Evolutionary conservation across 257 asterid genomes (phyloP).

Genomic region (Mentha longifolia): DNA sequence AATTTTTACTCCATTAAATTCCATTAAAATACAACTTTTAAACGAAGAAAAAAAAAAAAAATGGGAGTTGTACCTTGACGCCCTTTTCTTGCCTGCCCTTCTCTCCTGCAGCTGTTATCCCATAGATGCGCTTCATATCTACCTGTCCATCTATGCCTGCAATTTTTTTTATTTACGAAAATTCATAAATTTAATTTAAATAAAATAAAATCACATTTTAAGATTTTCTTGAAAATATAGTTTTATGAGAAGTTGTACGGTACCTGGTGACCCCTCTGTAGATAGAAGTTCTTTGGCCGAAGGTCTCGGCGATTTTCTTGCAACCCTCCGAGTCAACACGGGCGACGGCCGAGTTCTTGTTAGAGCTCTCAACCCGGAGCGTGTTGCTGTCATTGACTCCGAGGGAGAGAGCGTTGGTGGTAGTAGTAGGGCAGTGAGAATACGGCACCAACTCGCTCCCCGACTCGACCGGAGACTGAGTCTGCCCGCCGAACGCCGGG

Average conservation of each 20-base stretch:
- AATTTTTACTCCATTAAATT: background rate
- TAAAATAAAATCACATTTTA: background rate
- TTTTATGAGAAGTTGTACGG: constrained; percentile 32
- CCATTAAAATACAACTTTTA: constrained; percentile 18
- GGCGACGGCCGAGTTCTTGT: constrained; percentile 46
- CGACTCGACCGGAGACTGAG: constrained; percentile 65
- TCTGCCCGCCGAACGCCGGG: constrained; percentile 61
- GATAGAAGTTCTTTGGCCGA: constrained; percentile 92
- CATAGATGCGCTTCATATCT: constrained; percentile 99
- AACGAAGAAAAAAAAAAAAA: background rate
- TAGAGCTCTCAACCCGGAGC: constrained; percentile 31
- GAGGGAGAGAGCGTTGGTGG: constrained; percentile 50
- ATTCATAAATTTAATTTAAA: too few relatives aligned
- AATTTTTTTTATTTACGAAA: too few relatives aligned
- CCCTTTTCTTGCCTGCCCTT: constrained; percentile 99
- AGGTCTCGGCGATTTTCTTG: constrained; percentile 78
- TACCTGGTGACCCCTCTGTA: constrained; percentile 98
- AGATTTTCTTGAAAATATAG: background rate
- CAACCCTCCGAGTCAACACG: constrained; percentile 51
- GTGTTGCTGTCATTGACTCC: constrained; percentile 40
- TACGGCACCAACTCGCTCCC: constrained; percentile 60
- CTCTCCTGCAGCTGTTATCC: constrained; percentile 99
- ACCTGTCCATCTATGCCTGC: constrained; percentile 98
- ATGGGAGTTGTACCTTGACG: constrained; percentile 82
- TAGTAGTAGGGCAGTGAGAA: constrained; percentile 43